phyloP scores from a whole-genome alignment of 2,329 filamentous ascomycete species.

The Arthrobotrys megalospora region DNA sequence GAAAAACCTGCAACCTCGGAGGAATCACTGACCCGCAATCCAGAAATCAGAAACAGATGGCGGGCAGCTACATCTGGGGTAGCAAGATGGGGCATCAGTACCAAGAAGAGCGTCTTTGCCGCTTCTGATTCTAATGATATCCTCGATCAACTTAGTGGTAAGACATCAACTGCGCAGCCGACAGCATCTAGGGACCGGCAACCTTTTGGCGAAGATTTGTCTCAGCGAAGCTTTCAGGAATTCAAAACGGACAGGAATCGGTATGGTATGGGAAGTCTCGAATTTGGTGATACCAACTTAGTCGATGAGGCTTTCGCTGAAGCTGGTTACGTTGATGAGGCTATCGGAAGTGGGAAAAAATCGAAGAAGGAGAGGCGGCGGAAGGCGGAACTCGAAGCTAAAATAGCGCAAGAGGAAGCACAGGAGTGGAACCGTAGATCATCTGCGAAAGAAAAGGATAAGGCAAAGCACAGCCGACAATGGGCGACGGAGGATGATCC shows the following conservation, averaged over 20 bases:
- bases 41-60: slow-evolving; percentile 30
- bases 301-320: slow-evolving; percentile 63
- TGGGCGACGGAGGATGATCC: slow-evolving; percentile 64
- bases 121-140: slow-evolving; percentile 39
- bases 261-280: slow-evolving; percentile 46
- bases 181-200: not conserved
- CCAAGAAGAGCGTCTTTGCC: slow-evolving; percentile 57
- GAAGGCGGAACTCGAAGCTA: slow-evolving; percentile 57
- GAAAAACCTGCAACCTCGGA: slow-evolving; percentile 62
- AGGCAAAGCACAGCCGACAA: slow-evolving; percentile 45
- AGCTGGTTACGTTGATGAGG: slow-evolving; percentile 63
- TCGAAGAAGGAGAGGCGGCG: slow-evolving; percentile 57
- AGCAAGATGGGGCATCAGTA: slow-evolving; percentile 46
- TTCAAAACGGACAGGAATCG: slow-evolving; percentile 8
- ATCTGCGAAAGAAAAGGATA: slow-evolving; percentile 52
- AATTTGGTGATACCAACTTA: slow-evolving; percentile 61
- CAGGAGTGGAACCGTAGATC: slow-evolving; percentile 39
- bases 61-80: slow-evolving; percentile 1
- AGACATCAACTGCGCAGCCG: not conserved
- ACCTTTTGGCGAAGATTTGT: not conserved
- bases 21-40: slow-evolving; percentile 5
- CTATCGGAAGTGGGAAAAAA: slow-evolving; percentile 37
- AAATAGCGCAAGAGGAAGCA: slow-evolving; percentile 23
- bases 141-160: slow-evolving; percentile 50
- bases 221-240: slow-evolving; percentile 26